A percentile compares a stretch with the other conserved stretches of the same genome.
These are phyloP conservation scores for Penicillium turbatum DNA, from an alignment of 495 filamentous ascomycete genomes.

Conservation along the genomic window DNA sequence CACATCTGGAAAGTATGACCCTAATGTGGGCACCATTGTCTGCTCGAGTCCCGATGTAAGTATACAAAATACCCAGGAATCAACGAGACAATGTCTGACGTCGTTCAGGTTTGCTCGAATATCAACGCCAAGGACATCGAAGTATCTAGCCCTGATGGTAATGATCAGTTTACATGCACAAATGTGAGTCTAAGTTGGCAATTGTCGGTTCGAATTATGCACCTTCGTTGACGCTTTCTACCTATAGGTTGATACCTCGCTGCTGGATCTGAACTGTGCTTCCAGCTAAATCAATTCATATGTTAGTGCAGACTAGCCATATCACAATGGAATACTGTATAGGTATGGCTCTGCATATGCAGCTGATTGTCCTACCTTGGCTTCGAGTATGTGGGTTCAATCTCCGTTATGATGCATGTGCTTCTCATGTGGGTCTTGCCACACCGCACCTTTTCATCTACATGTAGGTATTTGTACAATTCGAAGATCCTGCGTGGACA, in stretches of 20 bases:
- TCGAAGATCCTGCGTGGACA: not conserved
- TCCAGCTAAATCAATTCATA: slow-evolving; percentile 10
- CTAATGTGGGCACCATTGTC: slow-evolving; percentile 51
- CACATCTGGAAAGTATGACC: slow-evolving; percentile 49
- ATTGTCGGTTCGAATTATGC: not conserved
- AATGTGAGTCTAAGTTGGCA: slow-evolving; percentile 39
- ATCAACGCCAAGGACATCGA: slow-evolving; percentile 50
- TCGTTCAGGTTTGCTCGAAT: slow-evolving; percentile 44
- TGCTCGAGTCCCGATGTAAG: slow-evolving; percentile 50
- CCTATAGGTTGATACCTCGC: slow-evolving; percentile 34
- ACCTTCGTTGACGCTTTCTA: not conserved
- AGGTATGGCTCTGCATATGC: not conserved
- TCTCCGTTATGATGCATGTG: not conserved
- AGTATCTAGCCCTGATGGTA: slow-evolving; percentile 49
- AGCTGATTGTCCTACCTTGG: not conserved
- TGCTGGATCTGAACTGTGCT: slow-evolving; percentile 43
- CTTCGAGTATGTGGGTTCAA: no score
- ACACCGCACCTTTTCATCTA: not conserved
- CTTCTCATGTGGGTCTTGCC: not conserved
- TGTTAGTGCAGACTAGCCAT: no score
- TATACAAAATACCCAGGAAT: not conserved
- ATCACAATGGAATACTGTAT: not conserved
- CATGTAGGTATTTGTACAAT: not conserved
- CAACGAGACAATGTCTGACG: not conserved
- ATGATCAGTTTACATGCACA: slow-evolving; percentile 47